Base-by-base conservation (phyloP, 768 basidiomycete species). In the Tulasnella sp. region DNA sequence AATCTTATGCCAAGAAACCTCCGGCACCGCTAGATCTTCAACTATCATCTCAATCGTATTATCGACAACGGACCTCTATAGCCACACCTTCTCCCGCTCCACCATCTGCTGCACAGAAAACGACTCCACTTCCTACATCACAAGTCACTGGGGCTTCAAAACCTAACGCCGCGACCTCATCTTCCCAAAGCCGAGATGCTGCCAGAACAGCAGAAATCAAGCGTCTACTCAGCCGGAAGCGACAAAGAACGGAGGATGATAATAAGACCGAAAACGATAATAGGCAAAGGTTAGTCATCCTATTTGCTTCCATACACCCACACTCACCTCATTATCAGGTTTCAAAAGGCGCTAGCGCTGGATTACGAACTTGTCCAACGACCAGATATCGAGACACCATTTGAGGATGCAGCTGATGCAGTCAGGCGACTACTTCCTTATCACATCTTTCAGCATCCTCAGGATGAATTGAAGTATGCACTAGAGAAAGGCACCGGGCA, bases 381-480 rank as follows among this genome's bases (percentile, higher is more conserved):
- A 45, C 83, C 83, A 33, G 80, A 87, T 57, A 70, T 74, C 32
- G 81, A 86, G 44, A 70, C 76, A 0, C 79, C 84, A 1, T 89
- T 89, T 58, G 55, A 58, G 12, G 77, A 83, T 58, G 64, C 69
- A 7, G 60, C 65, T 4, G 86, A 89, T 60, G 79, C 70, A 2
- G 69, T 86, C 20, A 72, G 75, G n/a, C 73, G 84, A 44, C 69
- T 89, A 19, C 67, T 88, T 19, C 84, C 86, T 0, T 88, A 84
- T 58, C 86, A 89, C 59, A 65, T 88, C 44, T 85, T 80, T 57
- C 81, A 81, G 56, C 81, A 84, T 53, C 84, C 84, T 0, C 65
- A 65, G 51, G 78, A 81, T 39, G 86, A 89, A 57, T 57, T 84
- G 56, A 63, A 66, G 29, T 53, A 45, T 45, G 28, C 58, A 25